Evolutionary conservation across 495 filamentous ascomycete species (phyloP).

Genomic region (Penicillium herquei): DNA sequence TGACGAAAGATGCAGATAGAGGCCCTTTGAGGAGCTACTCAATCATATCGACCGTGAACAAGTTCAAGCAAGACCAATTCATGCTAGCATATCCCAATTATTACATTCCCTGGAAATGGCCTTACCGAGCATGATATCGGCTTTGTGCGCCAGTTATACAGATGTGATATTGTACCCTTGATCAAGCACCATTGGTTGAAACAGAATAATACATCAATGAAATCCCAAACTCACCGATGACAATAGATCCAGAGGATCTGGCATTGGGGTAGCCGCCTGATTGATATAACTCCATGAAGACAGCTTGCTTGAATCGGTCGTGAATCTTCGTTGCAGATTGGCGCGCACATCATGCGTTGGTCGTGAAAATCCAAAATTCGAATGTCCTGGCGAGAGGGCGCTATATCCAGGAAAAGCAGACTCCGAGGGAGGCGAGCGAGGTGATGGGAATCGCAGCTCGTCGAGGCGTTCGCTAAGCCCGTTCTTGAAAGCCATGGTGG

Average conservation of each 20-base stretch:
- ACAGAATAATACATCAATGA: constrained; percentile 8
- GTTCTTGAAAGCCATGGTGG: constrained; percentile 65
- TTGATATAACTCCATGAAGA: constrained; percentile 70
- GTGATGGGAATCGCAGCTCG: constrained; percentile 74
- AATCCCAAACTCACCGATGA: constrained; percentile 47
- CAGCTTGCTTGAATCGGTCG: constrained; percentile 83
- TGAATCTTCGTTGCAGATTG: constrained; percentile 87
- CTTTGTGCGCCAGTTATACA: no score
- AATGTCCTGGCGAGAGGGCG: constrained; percentile 65
- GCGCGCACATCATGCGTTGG: constrained; percentile 59
- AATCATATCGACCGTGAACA: no score
- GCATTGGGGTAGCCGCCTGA: constrained; percentile 51
- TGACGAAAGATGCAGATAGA: no score
- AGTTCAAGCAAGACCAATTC: no score
- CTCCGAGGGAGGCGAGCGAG: constrained; percentile 70
- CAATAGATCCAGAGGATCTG: constrained; percentile 57
- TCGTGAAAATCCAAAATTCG: constrained; percentile 52
- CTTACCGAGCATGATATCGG: no score
- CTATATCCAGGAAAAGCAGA: constrained; percentile 67
- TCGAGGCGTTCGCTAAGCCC: constrained; percentile 65
- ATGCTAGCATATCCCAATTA: no score
- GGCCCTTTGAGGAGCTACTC: no score
- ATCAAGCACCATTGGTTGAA: not conserved
- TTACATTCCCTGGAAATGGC: no score
- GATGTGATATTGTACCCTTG: not conserved